Conservation (phyloP, 208 protist species). For the Acanthamoeba castellanii region DNA sequence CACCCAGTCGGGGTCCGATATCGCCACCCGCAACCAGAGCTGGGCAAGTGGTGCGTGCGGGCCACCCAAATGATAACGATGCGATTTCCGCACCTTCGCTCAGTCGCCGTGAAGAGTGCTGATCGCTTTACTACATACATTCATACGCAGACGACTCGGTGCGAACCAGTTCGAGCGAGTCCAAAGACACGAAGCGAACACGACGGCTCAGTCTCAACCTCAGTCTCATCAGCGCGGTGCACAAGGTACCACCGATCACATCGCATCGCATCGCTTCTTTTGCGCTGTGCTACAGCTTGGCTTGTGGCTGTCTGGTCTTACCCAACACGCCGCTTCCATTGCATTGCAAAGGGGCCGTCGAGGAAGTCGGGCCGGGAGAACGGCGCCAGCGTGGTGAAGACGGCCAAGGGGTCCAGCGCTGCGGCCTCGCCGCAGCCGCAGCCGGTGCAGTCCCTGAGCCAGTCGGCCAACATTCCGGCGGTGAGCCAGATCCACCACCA, state of each 20-base stretch:
- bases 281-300: not conserved
- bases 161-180: not conserved
- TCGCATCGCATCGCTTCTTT: not conserved
- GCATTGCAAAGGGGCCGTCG: not conserved
- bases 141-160: not conserved
- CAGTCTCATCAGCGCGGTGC: conserved; percentile 47
- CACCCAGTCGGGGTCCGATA: not conserved
- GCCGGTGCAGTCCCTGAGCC: not conserved
- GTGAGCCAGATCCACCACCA: not conserved
- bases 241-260: not conserved
- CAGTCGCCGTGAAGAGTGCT: not conserved
- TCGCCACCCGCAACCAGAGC: not conserved
- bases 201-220: conserved; percentile 31
- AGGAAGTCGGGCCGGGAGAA: not conserved
- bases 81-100: not conserved
- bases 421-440: not conserved
- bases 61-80: not conserved
- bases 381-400: not conserved
- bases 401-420: not conserved
- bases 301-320: not conserved
- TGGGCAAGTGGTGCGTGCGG: not conserved
- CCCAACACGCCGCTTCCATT: not conserved
- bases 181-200: conserved; percentile 20
- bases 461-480: not conserved
- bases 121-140: not conserved